A percentile compares a stretch with the other conserved stretches of the same genome.
These are phyloP conservation scores for Talaromyces sp. DNA, from an alignment of 2,329 filamentous ascomycete genomes.

Conservation along the genomic window DNA sequence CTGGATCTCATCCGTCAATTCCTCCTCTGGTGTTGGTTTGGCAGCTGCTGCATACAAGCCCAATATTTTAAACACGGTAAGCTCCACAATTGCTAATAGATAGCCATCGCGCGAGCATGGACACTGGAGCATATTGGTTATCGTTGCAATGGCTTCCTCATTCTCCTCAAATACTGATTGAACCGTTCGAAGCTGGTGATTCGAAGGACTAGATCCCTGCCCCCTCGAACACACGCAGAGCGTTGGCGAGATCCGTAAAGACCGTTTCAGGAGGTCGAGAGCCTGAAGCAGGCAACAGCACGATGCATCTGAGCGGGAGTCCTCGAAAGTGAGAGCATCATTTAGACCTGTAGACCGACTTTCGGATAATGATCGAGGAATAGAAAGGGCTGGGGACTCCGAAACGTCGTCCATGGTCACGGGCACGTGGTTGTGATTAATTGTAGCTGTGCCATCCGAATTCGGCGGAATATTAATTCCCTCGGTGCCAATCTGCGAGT, in stretches of 20 bases:
- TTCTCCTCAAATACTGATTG: constrained; percentile 11
- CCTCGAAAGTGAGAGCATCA: not conserved
- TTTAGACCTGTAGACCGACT: not conserved
- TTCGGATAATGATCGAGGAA: not conserved
- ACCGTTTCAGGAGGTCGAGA: not conserved
- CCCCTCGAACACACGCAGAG: not conserved
- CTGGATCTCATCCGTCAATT: not conserved
- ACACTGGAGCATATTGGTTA: constrained; percentile 29
- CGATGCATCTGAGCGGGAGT: not conserved
- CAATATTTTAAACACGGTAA: constrained; percentile 32
- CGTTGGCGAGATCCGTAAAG: not conserved
- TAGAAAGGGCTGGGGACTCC: not conserved
- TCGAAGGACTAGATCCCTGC: not conserved
- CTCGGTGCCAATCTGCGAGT: not conserved
- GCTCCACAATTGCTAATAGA: constrained; percentile 26
- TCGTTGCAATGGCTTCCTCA: constrained; percentile 23
- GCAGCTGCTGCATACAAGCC: constrained; percentile 27
- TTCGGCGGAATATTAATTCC: not conserved
- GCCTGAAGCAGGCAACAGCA: not conserved
- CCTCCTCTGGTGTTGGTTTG: constrained; percentile 1
- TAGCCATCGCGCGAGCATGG: constrained; percentile 30
- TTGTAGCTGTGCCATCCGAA: not conserved
- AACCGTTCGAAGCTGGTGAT: not conserved
- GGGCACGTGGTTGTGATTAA: not conserved
- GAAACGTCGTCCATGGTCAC: not conserved